Percentiles rank a stretch among this genome's conserved stretches.
Evolutionary conservation across 805 yeast species (phyloP).

Genomic region (Starmera dryadoides): DNA sequence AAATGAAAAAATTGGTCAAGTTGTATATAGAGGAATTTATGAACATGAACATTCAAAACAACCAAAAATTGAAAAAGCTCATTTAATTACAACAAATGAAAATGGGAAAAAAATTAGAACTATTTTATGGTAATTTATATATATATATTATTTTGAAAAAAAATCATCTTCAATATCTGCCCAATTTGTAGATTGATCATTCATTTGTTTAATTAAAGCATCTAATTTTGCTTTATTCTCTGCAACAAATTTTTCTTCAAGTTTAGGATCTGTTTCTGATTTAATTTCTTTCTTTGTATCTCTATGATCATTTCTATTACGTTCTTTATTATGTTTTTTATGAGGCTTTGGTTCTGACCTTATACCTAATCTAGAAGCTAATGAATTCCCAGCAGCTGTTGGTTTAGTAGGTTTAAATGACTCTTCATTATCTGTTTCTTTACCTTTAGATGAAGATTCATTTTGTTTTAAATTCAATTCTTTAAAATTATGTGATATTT

Average conservation of each 20-base stretch:
- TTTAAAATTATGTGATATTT: background rate
- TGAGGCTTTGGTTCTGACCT: background rate
- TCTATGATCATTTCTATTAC: too few relatives aligned
- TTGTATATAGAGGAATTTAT: conserved; percentile 17
- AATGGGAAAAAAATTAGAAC: conserved; percentile 12
- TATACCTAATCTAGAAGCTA: conserved; percentile 9
- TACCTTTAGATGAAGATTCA: background rate
- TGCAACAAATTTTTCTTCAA: background rate
- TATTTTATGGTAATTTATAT: conserved; percentile 12
- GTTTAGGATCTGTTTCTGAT: background rate
- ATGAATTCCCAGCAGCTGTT: conserved; percentile 10
- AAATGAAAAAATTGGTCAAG: conserved; percentile 9
- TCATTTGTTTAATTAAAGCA: background rate
- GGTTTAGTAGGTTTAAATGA: background rate
- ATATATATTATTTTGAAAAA: background rate
- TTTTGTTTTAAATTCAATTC: background rate
- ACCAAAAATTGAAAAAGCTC: conserved; percentile 13
- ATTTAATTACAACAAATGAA: conserved; percentile 7
- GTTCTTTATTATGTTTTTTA: background rate
- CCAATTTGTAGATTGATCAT: background rate
- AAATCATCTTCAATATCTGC: conserved; percentile 8
- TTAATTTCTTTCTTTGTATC: background rate
- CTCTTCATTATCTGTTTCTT: background rate
- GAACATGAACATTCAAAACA: conserved; percentile 20
- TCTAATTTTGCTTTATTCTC: background rate